These are phyloP conservation scores for Rhizoclosmatium globosum DNA, from an alignment of 192 early-diverging fungal genomes.

Conservation along the genomic window DNA sequence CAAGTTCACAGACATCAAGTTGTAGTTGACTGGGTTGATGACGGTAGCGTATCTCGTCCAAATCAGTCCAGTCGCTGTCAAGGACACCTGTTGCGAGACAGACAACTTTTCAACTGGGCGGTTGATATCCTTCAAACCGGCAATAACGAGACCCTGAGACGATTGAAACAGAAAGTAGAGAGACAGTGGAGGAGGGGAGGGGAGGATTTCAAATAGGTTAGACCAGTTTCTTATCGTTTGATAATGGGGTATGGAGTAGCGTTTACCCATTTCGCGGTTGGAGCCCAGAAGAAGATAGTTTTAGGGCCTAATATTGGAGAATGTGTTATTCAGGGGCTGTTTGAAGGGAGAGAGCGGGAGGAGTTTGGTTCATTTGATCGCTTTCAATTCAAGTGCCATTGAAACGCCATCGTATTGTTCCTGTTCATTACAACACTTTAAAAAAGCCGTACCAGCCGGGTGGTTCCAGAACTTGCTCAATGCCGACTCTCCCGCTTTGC, in stretches of 20 bases:
- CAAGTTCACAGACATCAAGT: constrained; percentile 88
- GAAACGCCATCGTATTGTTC: neutral
- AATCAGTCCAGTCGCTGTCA: constrained; percentile 94
- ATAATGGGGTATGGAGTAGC: too few relatives aligned
- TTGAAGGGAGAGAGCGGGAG: neutral
- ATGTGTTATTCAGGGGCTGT: too few relatives aligned
- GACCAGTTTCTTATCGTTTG: too few relatives aligned
- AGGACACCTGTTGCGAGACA: constrained; percentile 81
- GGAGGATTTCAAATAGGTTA: too few relatives aligned
- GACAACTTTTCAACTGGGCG: constrained; percentile 92
- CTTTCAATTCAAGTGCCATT: neutral
- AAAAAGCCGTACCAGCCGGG: constrained; percentile 57
- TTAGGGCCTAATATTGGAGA: constrained; percentile 79
- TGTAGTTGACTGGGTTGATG: constrained; percentile 93
- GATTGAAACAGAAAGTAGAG: too few relatives aligned
- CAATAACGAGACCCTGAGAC: constrained; percentile 91
- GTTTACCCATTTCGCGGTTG: constrained; percentile 92
- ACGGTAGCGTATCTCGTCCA: constrained; percentile 97
- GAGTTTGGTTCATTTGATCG: neutral
- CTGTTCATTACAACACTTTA: neutral
- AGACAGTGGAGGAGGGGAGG: too few relatives aligned
- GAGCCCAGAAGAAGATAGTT: constrained; percentile 99
- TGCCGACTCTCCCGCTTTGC: too few relatives aligned
- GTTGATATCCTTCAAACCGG: constrained; percentile 87
- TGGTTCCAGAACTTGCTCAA: constrained; percentile 77